Evolutionary conservation across 1,139 yeast genomes (phyloP).

Genomic region (Kluyveromyces sp.): DNA sequence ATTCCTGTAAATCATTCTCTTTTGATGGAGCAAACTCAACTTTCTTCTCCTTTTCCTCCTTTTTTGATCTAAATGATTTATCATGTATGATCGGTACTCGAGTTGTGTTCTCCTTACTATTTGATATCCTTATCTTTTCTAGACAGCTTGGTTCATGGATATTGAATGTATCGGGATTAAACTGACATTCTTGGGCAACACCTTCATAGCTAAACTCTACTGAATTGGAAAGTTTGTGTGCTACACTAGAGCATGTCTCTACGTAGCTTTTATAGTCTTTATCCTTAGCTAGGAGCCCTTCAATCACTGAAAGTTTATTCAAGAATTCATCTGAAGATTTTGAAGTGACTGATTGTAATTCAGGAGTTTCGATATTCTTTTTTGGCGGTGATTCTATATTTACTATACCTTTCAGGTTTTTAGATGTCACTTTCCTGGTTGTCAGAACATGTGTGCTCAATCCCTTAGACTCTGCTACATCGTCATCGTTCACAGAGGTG

Average conservation of each 20-base stretch:
- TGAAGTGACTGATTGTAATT: no score
- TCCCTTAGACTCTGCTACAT: no score
- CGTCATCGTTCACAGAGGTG: neutral
- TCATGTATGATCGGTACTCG: neutral
- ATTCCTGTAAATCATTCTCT: neutral
- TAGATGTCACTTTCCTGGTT: no score
- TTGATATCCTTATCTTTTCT: neutral
- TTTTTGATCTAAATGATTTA: neutral
- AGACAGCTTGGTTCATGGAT: neutral
- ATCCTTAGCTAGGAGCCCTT: neutral
- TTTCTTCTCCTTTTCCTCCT: neutral
- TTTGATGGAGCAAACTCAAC: neutral
- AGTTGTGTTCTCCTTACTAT: neutral
- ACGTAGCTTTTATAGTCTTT: neutral
- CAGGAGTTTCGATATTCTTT: no score
- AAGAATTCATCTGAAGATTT: neutral
- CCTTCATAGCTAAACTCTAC: neutral
- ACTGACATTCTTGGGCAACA: neutral
- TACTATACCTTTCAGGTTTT: no score
- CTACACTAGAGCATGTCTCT: neutral
- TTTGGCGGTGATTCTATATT: no score
- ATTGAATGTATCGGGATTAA: conserved; percentile 1
- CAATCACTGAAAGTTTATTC: neutral
- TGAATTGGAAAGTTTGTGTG: neutral
- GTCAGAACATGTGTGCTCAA: no score